A percentile compares a stretch with the other conserved stretches of the same genome.
These are phyloP conservation scores for Corylus heterophylla DNA, from an alignment of 306 rosid genomes.

Conservation along the genomic window DNA sequence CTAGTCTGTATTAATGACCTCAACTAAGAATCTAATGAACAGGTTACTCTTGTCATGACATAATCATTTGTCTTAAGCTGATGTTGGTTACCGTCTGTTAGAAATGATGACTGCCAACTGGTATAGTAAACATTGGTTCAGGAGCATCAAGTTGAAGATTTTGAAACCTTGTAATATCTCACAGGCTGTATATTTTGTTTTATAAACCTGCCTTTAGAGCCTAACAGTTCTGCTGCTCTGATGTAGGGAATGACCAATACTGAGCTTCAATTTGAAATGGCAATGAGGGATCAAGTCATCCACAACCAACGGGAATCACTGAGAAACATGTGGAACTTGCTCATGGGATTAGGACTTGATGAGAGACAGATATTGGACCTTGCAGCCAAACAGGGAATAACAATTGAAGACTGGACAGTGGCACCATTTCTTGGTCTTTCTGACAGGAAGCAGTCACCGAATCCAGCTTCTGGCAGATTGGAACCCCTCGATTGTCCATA, in stretches of 20 bases:
- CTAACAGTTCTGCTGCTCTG: not conserved
- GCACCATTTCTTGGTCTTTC: constrained; percentile 39
- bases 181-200: not conserved
- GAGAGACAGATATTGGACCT: constrained; percentile 48
- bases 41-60: not conserved
- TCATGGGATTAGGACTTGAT: constrained; percentile 58
- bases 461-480: constrained; percentile 27
- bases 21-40: constrained; percentile 4
- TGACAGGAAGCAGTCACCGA: constrained; percentile 33
- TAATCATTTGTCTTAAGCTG: not conserved
- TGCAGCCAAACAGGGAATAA: constrained; percentile 55
- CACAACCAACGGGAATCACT: constrained; percentile 54
- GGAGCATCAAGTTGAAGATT: not conserved
- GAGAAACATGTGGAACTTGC: constrained; percentile 56
- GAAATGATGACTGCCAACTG: not conserved
- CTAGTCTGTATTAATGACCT: not conserved
- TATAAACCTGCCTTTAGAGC: not conserved
- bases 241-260: constrained; percentile 62
- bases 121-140: not conserved
- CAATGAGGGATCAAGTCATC: constrained; percentile 69
- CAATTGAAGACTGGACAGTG: constrained; percentile 51
- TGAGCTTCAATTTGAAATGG: constrained; percentile 67
- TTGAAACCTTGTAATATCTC: not conserved
- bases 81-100: not conserved
- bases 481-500: constrained; percentile 20